phyloP scores from a whole-genome alignment of 2,329 filamentous ascomycete species.

The Teratosphaeria pseudoeucalypti region DNA sequence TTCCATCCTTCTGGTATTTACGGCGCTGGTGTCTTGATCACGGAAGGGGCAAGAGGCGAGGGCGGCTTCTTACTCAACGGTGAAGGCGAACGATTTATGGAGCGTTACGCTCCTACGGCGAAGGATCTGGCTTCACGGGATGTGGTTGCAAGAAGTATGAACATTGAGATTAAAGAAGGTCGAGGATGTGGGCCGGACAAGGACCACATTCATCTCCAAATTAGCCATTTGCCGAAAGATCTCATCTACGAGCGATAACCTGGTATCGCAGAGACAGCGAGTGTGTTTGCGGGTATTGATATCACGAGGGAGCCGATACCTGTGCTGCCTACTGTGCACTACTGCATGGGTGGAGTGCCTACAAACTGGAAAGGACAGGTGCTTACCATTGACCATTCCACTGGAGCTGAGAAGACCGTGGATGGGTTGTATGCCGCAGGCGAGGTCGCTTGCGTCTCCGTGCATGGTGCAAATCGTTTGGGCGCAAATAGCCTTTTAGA shows the following conservation, averaged over 20 bases:
- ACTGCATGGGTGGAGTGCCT: slow-evolving; percentile 42
- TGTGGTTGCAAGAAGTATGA: slow-evolving; percentile 40
- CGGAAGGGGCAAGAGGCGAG: slow-evolving; percentile 41
- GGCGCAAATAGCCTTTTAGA: slow-evolving; percentile 41
- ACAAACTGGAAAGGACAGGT: slow-evolving; percentile 42
- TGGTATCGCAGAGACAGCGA: slow-evolving; percentile 42
- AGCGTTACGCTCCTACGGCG: slow-evolving; percentile 41
- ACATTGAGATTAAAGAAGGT: slow-evolving; percentile 39
- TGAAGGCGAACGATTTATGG: slow-evolving; percentile 42
- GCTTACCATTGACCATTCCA: slow-evolving; percentile 27
- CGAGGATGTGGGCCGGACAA: slow-evolving; percentile 36
- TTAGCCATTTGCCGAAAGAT: slow-evolving; percentile 38
- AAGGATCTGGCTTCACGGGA: slow-evolving; percentile 41
- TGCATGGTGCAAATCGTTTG: slow-evolving; percentile 39
- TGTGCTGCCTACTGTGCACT: slow-evolving; percentile 42
- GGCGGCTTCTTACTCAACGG: slow-evolving; percentile 41
- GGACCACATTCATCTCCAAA: slow-evolving; percentile 39
- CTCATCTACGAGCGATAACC: slow-evolving; percentile 39
- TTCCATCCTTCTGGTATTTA: slow-evolving; percentile 44
- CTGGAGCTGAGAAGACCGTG: slow-evolving; percentile 32
- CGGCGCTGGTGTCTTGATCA: slow-evolving; percentile 41
- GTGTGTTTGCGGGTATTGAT: slow-evolving; percentile 41
- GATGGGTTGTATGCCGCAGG: slow-evolving; percentile 39
- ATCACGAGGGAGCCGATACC: slow-evolving; percentile 41
- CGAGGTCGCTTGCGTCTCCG: slow-evolving; percentile 39